Percentiles rank a stretch among this genome's conserved stretches.
These are phyloP conservation scores for Dendrostoma leiphaemia DNA, from an alignment of 2,329 filamentous ascomycete species.

Conservation along the genomic window DNA sequence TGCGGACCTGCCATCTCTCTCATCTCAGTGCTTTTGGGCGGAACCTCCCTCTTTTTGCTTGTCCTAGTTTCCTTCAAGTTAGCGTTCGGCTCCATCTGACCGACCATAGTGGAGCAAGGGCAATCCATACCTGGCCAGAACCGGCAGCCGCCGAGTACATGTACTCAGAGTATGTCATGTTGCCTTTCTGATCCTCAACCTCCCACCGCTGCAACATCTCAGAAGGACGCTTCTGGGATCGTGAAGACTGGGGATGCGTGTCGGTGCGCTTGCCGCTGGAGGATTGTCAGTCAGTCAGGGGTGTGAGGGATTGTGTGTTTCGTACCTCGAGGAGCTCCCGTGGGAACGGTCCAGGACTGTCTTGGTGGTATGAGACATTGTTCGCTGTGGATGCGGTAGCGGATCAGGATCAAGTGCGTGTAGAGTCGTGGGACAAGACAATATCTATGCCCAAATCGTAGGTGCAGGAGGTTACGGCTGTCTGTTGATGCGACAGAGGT, in stretches of 20 bases:
- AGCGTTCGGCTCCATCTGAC: not conserved
- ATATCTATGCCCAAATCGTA: no score
- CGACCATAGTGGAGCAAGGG: not conserved
- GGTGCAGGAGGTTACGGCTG: not conserved
- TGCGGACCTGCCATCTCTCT: not conserved
- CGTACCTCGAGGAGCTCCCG: constrained; percentile 7
- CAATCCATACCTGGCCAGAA: not conserved
- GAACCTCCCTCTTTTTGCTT: not conserved
- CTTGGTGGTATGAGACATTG: constrained; percentile 15
- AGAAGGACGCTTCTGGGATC: not conserved
- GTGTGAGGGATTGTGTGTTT: no score
- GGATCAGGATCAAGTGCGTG: not conserved
- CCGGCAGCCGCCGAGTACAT: not conserved
- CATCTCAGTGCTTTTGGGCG: not conserved
- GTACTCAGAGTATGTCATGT: constrained; percentile 10
- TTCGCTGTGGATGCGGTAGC: not conserved
- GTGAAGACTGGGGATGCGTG: not conserved
- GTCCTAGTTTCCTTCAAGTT: not conserved
- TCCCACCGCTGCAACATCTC: constrained; percentile 18
- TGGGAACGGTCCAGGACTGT: constrained; percentile 1
- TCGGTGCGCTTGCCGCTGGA: not conserved
- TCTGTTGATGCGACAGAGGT: not conserved
- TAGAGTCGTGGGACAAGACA: not conserved
- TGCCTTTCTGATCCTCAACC: constrained; percentile 1
- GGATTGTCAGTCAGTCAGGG: not conserved